A percentile compares a stretch with the other conserved stretches of the same genome.
Evolutionary conservation across 768 basidiomycete genomes (phyloP).

Genomic region (Botryobasidium botryosum): DNA sequence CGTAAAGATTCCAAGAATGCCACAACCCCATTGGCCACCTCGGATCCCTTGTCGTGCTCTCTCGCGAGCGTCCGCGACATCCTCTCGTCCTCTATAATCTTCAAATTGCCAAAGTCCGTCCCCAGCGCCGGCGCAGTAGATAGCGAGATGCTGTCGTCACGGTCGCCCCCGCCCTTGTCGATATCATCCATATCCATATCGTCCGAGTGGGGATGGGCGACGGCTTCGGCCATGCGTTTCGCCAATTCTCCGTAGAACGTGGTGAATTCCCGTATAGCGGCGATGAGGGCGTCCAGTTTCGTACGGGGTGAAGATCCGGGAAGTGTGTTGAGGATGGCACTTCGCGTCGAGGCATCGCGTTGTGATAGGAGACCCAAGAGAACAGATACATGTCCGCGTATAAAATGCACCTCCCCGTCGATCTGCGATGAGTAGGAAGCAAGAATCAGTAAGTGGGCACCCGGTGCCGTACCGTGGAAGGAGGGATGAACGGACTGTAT

Average conservation of each 20-base stretch:
- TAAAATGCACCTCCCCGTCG: constrained; percentile 15
- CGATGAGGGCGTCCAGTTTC: constrained; percentile 22
- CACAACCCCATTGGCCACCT: too few species aligned
- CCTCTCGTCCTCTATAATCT: too few species aligned
- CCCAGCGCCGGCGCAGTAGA: too few species aligned
- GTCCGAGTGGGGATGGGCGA: constrained; percentile 5
- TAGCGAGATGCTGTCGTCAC: too few species aligned
- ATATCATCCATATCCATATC: too few species aligned
- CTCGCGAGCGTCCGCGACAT: too few species aligned
- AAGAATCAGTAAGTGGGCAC: constrained; percentile 31
- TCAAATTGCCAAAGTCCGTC: too few species aligned
- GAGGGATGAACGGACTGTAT: constrained; percentile 13
- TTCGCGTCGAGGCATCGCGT: constrained; percentile 17
- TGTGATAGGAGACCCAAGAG: constrained; percentile 40
- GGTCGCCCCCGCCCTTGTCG: too few species aligned
- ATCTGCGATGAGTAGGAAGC: constrained; percentile 1
- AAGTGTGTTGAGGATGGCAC: constrained; percentile 20
- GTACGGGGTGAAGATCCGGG: constrained; percentile 20
- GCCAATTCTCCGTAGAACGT: constrained; percentile 24
- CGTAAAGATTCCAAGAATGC: too few species aligned
- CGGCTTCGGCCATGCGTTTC: constrained; percentile 8
- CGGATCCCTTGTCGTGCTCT: too few species aligned
- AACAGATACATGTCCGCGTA: constrained; percentile 59
- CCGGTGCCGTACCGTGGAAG: neutral
- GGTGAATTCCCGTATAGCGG: constrained; percentile 26